These are phyloP conservation scores for Chrysoporthe cubensis DNA, from an alignment of 2,329 filamentous ascomycete genomes.

Conservation along the genomic window DNA sequence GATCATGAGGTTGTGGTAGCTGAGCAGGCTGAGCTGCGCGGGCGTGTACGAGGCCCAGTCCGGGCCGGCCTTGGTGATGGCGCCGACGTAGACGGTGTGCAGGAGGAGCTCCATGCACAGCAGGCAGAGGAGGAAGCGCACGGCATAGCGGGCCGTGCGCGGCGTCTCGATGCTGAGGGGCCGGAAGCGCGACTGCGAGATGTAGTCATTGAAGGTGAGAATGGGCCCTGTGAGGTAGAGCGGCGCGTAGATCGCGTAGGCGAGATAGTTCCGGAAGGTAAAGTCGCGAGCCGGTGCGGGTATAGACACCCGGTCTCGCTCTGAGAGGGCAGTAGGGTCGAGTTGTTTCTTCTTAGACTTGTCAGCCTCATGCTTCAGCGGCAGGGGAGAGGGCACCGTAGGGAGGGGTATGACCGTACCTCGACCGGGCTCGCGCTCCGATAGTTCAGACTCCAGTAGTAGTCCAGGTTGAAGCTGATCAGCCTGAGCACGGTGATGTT, in stretches of 20 bases:
- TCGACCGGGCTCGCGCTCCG: slow-evolving; percentile 71
- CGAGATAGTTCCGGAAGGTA: slow-evolving; percentile 83
- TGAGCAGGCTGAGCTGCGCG: slow-evolving; percentile 85
- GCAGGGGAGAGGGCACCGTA: background rate
- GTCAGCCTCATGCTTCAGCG: slow-evolving; percentile 57
- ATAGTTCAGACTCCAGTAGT: slow-evolving; percentile 84
- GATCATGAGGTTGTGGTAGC: slow-evolving; percentile 93
- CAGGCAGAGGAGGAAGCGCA: slow-evolving; percentile 80
- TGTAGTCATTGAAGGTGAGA: slow-evolving; percentile 96
- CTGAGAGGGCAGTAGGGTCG: slow-evolving; percentile 83
- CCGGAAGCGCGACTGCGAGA: slow-evolving; percentile 79
- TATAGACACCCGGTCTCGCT: slow-evolving; percentile 81
- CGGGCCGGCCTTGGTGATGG: slow-evolving; percentile 81
- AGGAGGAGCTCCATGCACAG: slow-evolving; percentile 89
- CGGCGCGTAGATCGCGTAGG: slow-evolving; percentile 88
- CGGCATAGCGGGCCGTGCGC: slow-evolving; percentile 78
- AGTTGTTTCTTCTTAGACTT: slow-evolving; percentile 93
- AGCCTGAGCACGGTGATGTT: slow-evolving; percentile 91
- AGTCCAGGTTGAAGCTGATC: slow-evolving; percentile 96
- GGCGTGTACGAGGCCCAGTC: slow-evolving; percentile 84
- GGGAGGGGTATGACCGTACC: slow-evolving; percentile 58
- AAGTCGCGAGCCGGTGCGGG: slow-evolving; percentile 75
- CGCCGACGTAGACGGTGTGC: slow-evolving; percentile 91
- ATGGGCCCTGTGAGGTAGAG: slow-evolving; percentile 93
- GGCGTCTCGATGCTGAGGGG: slow-evolving; percentile 69